Evolutionary conservation across 148 eudicot species (phyloP).

Genomic region (Camellia lanceoleosa): DNA sequence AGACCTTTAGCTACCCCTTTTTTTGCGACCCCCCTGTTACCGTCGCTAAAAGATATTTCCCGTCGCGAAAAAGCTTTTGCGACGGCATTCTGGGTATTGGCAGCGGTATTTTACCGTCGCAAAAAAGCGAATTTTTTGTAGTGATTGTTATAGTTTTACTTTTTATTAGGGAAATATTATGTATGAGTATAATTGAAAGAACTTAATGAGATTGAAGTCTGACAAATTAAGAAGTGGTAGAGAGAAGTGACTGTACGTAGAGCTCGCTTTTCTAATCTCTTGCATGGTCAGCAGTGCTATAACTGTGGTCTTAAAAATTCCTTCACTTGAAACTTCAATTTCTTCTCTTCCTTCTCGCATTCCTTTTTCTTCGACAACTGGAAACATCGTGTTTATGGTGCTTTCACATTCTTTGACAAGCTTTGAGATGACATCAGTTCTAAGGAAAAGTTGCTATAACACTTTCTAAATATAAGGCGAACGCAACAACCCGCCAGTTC

Average conservation of each 20-base stretch:
- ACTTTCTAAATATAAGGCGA: constrained; percentile 64
- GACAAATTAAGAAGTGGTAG: constrained; percentile 58
- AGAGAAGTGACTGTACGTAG: constrained; percentile 55
- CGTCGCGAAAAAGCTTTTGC: no score
- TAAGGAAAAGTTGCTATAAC: constrained; percentile 70
- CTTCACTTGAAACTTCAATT: constrained; percentile 43
- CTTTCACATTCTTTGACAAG: constrained; percentile 60
- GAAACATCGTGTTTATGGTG: constrained; percentile 51
- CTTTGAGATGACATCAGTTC: constrained; percentile 67
- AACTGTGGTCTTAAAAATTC: constrained; percentile 67
- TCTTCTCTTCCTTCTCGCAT: constrained; percentile 8
- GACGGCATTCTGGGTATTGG: no score
- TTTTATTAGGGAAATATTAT: constrained; percentile 29
- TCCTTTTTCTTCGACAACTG: constrained; percentile 19
- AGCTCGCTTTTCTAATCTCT: constrained; percentile 67
- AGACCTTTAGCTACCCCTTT: no score
- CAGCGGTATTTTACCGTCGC: no score
- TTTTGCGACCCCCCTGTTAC: no score
- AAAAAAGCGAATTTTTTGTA: no score
- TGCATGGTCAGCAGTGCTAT: constrained; percentile 69
- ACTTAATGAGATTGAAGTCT: constrained; percentile 37
- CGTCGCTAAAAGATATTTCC: no score
- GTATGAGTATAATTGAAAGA: constrained; percentile 30
- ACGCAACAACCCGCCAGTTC: constrained; percentile 62
- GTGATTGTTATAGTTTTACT: background rate